Percentiles rank a stretch among this genome's conserved stretches.
phyloP scores from a whole-genome alignment of 768 basidiomycete species.

The Podaxis mareebaensis region DNA sequence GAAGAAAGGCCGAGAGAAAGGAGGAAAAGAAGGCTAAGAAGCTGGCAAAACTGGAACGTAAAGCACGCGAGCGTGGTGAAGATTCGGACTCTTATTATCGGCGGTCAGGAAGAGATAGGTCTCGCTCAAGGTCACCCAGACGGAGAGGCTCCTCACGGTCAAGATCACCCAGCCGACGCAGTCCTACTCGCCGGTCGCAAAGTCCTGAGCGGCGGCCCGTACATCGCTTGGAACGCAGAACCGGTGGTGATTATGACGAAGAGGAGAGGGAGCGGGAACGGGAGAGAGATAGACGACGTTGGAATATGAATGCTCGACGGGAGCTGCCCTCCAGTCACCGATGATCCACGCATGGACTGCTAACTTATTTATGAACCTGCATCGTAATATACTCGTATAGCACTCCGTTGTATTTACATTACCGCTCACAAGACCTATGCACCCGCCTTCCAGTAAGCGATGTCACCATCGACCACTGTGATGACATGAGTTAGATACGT shows the following conservation, averaged over 20 bases:
- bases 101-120: constrained; percentile 23
- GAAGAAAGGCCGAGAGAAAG: constrained; percentile 54
- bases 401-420: constrained; percentile 3
- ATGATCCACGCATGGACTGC: constrained; percentile 17
- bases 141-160: constrained; percentile 15
- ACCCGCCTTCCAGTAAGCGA: constrained; percentile 90
- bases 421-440: constrained; percentile 5
- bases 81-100: constrained; percentile 25
- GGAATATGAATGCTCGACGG: constrained; percentile 49
- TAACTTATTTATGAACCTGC: constrained; percentile 9
- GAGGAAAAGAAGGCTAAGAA: constrained; percentile 61
- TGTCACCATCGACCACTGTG: constrained; percentile 84
- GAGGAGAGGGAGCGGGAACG: constrained; percentile 27
- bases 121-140: constrained; percentile 31
- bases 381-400: constrained; percentile 14
- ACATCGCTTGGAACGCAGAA: constrained; percentile 6
- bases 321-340: constrained; percentile 25
- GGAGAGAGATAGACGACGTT: constrained; percentile 44
- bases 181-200: constrained; percentile 10
- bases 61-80: constrained; percentile 18
- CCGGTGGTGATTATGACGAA: constrained; percentile 21
- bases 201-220: constrained; percentile 11
- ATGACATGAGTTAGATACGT: not conserved
- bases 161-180: constrained; percentile 26
- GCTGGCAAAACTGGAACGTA: constrained; percentile 29